These are phyloP conservation scores for Paecilomyces niveus DNA, from an alignment of 2,329 filamentous ascomycete species.

Conservation along the genomic window DNA sequence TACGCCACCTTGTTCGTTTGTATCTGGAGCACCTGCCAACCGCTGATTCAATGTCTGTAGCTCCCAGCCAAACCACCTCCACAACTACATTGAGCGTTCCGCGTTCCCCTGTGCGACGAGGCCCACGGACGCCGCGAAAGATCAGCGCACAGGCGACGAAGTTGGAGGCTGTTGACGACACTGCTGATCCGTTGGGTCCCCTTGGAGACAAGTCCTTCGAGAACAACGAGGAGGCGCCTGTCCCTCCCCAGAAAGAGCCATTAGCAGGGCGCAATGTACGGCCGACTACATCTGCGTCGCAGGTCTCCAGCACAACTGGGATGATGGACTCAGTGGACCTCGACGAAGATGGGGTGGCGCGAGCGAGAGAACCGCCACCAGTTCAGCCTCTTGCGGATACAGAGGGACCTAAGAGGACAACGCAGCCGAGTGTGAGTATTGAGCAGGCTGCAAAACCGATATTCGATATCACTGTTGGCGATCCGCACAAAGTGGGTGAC, in stretches of 20 bases:
- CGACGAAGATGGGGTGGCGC: slow-evolving; percentile 57
- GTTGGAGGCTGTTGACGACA: slow-evolving; percentile 56
- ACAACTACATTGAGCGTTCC: slow-evolving; percentile 34
- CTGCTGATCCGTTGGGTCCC: slow-evolving; percentile 56
- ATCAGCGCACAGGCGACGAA: slow-evolving; percentile 55
- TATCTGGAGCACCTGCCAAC: slow-evolving; percentile 11
- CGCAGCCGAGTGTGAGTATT: slow-evolving; percentile 74
- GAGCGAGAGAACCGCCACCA: slow-evolving; percentile 56
- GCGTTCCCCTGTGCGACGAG: slow-evolving; percentile 43
- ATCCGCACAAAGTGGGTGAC: slow-evolving; percentile 96
- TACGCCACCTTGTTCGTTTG: slow-evolving; percentile 12
- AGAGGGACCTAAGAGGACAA: slow-evolving; percentile 43
- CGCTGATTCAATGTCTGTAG: slow-evolving; percentile 14
- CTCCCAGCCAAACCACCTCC: slow-evolving; percentile 23
- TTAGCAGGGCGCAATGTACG: slow-evolving; percentile 29
- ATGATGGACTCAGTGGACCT: slow-evolving; percentile 62
- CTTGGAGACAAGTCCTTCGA: slow-evolving; percentile 41
- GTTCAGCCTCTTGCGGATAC: slow-evolving; percentile 44
- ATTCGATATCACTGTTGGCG: slow-evolving; percentile 86
- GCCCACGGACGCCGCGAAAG: slow-evolving; percentile 48
- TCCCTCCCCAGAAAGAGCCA: slow-evolving; percentile 54
- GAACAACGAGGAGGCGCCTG: slow-evolving; percentile 46
- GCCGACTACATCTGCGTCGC: slow-evolving; percentile 34
- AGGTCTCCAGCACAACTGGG: slow-evolving; percentile 42
- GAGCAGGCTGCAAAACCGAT: slow-evolving; percentile 89